Evolutionary conservation across 2,329 filamentous ascomycete species (phyloP).

Genomic region (Pezicula rhizophila): DNA sequence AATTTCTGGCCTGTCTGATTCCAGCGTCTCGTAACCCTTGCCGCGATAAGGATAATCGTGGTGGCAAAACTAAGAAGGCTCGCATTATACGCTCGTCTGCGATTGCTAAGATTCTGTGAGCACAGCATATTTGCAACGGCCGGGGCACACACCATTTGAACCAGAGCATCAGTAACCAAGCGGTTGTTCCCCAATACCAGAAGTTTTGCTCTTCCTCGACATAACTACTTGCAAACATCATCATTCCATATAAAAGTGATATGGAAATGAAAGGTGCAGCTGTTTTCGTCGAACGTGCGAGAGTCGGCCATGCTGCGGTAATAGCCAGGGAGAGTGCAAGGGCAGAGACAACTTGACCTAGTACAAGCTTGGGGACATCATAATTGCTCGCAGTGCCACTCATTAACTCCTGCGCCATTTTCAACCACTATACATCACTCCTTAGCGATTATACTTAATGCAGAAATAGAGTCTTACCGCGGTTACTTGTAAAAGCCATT

Average conservation of each 20-base stretch:
- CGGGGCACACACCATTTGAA: constrained; percentile 31
- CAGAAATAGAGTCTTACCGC: constrained; percentile 27
- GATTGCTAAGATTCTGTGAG: constrained; percentile 19
- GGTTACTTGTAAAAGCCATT: constrained; percentile 39
- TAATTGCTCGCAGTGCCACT: constrained; percentile 93
- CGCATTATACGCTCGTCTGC: constrained; percentile 10
- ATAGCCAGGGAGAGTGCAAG: constrained; percentile 28
- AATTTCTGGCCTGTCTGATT: constrained; percentile 98
- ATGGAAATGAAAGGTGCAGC: constrained; percentile 43
- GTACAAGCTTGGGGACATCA: constrained; percentile 56
- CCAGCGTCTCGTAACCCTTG: constrained; percentile 72
- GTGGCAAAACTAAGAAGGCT: constrained; percentile 15
- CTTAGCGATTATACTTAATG: constrained; percentile 15
- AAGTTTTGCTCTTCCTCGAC: constrained; percentile 98
- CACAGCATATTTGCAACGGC: background rate
- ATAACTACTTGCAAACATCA: constrained; percentile 98
- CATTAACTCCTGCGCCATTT: constrained; percentile 62
- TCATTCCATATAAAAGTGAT: constrained; percentile 62
- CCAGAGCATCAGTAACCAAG: constrained; percentile 57
- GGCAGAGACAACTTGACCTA: constrained; percentile 36
- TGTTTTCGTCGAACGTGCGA: constrained; percentile 26
- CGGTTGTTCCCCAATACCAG: constrained; percentile 85
- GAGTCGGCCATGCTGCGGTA: constrained; percentile 34
- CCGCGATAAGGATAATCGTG: constrained; percentile 48
- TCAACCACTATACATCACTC: constrained; percentile 29